A percentile compares a stretch with the other conserved stretches of the same genome.
Evolutionary conservation across 345 rosid genomes (phyloP).

Genomic region (Syzygium grande): DNA sequence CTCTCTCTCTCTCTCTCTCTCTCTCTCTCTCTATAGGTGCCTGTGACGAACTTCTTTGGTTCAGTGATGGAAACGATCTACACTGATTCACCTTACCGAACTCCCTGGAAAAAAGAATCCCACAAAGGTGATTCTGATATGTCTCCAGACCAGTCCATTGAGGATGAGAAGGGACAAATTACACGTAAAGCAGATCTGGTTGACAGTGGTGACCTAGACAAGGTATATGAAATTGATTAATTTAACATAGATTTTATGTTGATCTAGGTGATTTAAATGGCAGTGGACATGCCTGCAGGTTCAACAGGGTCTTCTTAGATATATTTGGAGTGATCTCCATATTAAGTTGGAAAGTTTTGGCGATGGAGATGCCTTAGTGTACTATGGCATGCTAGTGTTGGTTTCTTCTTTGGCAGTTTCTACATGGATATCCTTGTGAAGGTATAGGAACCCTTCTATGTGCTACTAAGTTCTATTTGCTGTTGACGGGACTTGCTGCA

Average conservation of each 20-base stretch:
- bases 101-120: conserved; percentile 22
- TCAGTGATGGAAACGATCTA: conserved; percentile 93
- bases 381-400: conserved; percentile 53
- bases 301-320: conserved; percentile 31
- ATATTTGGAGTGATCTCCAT: conserved; percentile 18
- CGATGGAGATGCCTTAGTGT: conserved; percentile 46
- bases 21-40: conserved; percentile 46
- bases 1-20: too few species aligned
- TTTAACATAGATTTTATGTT: not conserved
- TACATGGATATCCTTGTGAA: conserved; percentile 26
- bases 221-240: not conserved
- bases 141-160: conserved; percentile 17
- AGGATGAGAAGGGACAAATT: conserved; percentile 14
- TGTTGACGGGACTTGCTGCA: not conserved
- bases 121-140: conserved; percentile 11
- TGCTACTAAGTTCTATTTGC: not conserved
- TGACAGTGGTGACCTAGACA: conserved; percentile 16
- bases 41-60: conserved; percentile 93
- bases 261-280: not conserved
- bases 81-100: conserved; percentile 66
- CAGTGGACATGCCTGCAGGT: conserved; percentile 25
- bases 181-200: conserved; percentile 9
- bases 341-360: conserved; percentile 31
- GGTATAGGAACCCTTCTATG: not conserved
- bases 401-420: conserved; percentile 34